Evolutionary conservation across 2,329 filamentous ascomycete genomes (phyloP).

Genomic region (Xylariomycetidae sp.): DNA sequence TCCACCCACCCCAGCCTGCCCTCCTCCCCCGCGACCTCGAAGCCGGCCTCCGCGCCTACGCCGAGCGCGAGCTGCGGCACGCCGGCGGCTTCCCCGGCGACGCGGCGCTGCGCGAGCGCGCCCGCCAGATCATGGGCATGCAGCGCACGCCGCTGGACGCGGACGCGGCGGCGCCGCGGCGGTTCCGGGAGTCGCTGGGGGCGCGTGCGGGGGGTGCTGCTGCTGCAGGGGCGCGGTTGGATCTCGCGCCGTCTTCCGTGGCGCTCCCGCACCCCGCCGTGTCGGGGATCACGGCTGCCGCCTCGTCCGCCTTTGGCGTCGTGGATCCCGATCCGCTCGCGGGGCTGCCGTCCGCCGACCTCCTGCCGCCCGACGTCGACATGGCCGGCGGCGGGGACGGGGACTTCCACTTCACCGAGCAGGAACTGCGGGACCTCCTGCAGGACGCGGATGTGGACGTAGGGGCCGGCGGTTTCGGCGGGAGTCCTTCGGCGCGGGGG

Average conservation of each 20-base stretch:
- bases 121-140: conserved; percentile 40
- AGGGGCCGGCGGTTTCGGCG: conserved; percentile 5
- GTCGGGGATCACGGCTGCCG: conserved; percentile 7
- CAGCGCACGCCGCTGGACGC: conserved; percentile 45
- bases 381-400: conserved; percentile 15
- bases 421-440: conserved; percentile 25
- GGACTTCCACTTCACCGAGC: conserved; percentile 21
- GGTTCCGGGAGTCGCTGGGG: too few species aligned
- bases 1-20: conserved; percentile 38
- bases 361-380: conserved; percentile 1
- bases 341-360: not conserved
- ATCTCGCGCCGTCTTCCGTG: conserved; percentile 3
- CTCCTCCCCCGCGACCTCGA: conserved; percentile 57
- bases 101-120: conserved; percentile 39
- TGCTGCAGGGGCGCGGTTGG: too few species aligned
- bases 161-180: conserved; percentile 1
- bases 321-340: conserved; percentile 3
- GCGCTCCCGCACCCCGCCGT: conserved; percentile 6
- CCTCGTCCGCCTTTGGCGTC: conserved; percentile 5
- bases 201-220: too few species aligned
- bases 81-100: conserved; percentile 41
- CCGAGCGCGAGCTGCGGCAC: conserved; percentile 32
- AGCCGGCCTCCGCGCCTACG: conserved; percentile 43
- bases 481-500: conserved; percentile 1
- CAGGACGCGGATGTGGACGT: conserved; percentile 17